Evolutionary conservation across 768 basidiomycete species (phyloP).

Genomic region (Boletus edulis): DNA sequence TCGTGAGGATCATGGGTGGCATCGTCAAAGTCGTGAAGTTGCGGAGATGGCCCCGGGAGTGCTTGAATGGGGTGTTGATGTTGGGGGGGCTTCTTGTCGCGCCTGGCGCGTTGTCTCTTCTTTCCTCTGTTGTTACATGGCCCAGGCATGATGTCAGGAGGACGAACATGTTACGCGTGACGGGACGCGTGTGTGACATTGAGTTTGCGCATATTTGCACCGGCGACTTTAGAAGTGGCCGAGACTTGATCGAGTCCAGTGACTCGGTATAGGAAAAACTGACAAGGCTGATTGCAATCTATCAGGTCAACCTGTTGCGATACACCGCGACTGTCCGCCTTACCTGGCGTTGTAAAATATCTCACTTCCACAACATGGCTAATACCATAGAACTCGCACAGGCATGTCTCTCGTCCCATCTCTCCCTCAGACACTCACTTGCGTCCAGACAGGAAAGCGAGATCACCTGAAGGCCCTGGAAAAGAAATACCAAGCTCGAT

Average conservation of each 20-base stretch:
- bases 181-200: conserved; percentile 32
- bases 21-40: conserved; percentile 5
- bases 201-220: conserved; percentile 16
- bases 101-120: conserved; percentile 35
- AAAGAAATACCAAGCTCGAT: conserved; percentile 77
- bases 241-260: conserved; percentile 9
- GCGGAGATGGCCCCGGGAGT: not conserved
- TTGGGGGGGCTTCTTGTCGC: conserved; percentile 28
- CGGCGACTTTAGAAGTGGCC: conserved; percentile 7
- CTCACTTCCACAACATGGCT: conserved; percentile 41
- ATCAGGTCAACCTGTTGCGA: conserved; percentile 23
- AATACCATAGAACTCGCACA: conserved; percentile 67
- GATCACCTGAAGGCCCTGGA: conserved; percentile 85
- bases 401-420: conserved; percentile 32
- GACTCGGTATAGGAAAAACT: conserved; percentile 19
- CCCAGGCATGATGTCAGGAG: conserved; percentile 49
- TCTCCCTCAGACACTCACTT: conserved; percentile 3
- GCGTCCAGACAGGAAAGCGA: conserved; percentile 82
- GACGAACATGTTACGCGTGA: conserved; percentile 30
- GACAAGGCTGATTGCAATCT: conserved; percentile 23
- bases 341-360: conserved; percentile 33
- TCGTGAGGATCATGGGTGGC: conserved; percentile 9
- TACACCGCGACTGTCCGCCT: conserved; percentile 21
- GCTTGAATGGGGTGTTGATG: not conserved
- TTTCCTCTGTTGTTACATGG: conserved; percentile 54